Evolutionary conservation across 306 rosid genomes (phyloP).

Genomic region (Lathyrus tuberosus): DNA sequence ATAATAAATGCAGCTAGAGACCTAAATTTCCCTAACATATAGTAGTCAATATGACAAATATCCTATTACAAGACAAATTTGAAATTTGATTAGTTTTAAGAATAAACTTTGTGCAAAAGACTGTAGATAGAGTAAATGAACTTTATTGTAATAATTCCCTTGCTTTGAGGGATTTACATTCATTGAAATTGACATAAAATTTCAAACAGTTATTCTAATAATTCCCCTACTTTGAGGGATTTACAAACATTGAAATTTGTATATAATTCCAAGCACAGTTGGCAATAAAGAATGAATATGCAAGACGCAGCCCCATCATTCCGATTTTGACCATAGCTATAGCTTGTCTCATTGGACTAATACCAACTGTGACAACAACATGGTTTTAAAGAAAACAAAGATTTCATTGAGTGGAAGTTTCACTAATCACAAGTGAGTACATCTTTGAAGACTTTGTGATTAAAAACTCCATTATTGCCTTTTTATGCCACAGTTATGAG

Average conservation of each 20-base stretch:
- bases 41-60: constrained; percentile 32
- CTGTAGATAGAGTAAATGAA: constrained; percentile 30
- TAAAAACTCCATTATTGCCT: constrained; percentile 36
- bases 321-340: constrained; percentile 35
- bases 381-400: constrained; percentile 40
- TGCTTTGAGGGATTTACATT: constrained; percentile 40
- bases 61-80: constrained; percentile 35
- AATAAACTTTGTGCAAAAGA: constrained; percentile 27
- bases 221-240: constrained; percentile 48
- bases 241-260: constrained; percentile 35
- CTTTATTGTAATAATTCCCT: constrained; percentile 45
- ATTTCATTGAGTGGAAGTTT: constrained; percentile 41
- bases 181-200: constrained; percentile 38
- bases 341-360: constrained; percentile 34
- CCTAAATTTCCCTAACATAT: constrained; percentile 26
- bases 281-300: constrained; percentile 29
- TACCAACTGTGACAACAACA: constrained; percentile 17
- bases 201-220: constrained; percentile 42
- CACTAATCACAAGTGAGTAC: constrained; percentile 17
- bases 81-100: constrained; percentile 26
- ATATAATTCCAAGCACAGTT: constrained; percentile 36
- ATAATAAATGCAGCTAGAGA: constrained; percentile 24
- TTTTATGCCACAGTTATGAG: constrained; percentile 29
- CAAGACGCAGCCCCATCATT: constrained; percentile 22
- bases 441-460: constrained; percentile 37